These are phyloP conservation scores for Tilletia caries DNA, from an alignment of 1,284 basidiomycete species.

Conservation along the genomic window DNA sequence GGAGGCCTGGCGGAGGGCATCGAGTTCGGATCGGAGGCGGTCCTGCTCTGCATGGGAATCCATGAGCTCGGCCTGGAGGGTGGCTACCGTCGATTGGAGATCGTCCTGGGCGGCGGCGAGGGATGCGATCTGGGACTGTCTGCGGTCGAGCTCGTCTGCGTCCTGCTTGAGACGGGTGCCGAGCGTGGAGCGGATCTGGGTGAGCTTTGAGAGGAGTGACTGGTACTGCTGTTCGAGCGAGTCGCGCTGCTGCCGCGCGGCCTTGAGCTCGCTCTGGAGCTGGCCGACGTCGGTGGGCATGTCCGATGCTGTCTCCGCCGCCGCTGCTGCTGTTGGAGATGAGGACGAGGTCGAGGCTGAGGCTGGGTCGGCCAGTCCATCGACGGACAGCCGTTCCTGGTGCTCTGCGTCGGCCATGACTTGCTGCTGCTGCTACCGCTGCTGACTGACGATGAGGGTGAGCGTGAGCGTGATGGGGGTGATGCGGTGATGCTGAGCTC, in stretches of 20 bases:
- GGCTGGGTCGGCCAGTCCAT: too few species aligned
- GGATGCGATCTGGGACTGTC: conserved; percentile 46
- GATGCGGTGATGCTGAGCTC: too few species aligned
- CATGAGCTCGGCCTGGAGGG: conserved; percentile 34
- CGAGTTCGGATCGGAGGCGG: conserved; percentile 29
- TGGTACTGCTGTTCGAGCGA: conserved; percentile 77
- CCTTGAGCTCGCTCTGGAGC: conserved; percentile 24
- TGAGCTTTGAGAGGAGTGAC: conserved; percentile 79
- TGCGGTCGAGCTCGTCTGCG: conserved; percentile 60
- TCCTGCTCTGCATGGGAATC: conserved; percentile 31
- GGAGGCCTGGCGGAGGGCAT: conserved; percentile 16
- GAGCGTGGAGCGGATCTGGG: conserved; percentile 84
- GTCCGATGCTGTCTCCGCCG: not conserved
- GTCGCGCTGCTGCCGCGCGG: conserved; percentile 71
- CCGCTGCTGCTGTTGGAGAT: not conserved
- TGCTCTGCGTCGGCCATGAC: not conserved
- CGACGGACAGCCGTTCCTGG: not conserved
- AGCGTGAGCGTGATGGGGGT: too few species aligned
- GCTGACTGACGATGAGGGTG: too few species aligned
- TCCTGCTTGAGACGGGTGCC: conserved; percentile 94
- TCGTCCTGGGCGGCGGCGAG: conserved; percentile 24
- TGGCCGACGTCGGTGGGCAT: conserved; percentile 3
- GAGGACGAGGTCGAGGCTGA: not conserved
- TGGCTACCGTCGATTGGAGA: conserved; percentile 45
- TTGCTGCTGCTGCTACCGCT: too few species aligned